Percentiles rank a stretch among this genome's conserved stretches.
Conservation (phyloP, 2,329 filamentous ascomycete species). For the Cladorrhinum sp. region DNA sequence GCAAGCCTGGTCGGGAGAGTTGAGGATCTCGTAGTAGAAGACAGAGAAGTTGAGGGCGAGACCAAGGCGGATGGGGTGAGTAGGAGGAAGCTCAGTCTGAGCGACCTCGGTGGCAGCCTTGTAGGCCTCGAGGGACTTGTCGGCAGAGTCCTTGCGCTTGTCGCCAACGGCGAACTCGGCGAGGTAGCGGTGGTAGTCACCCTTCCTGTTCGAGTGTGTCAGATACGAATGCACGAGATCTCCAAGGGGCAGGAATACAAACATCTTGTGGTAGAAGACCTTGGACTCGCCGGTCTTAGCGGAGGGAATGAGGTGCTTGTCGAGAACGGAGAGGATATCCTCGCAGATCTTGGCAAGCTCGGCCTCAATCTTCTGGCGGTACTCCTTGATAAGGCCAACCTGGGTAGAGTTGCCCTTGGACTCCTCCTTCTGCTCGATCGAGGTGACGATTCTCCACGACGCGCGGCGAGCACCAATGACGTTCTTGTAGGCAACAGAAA, state of each 20-base stretch:
- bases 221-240: slow-evolving; percentile 7
- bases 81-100: slow-evolving; percentile 94
- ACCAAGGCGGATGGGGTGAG: slow-evolving; percentile 96
- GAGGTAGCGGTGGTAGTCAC: slow-evolving; percentile 93
- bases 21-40: slow-evolving; percentile 99
- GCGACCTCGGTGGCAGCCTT: slow-evolving; percentile 99
- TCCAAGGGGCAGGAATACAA: slow-evolving; percentile 39
- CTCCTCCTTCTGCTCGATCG: slow-evolving; percentile 99
- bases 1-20: slow-evolving; percentile 96
- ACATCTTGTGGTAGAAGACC: slow-evolving; percentile 99
- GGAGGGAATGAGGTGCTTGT: slow-evolving; percentile 90
- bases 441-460: slow-evolving; percentile 97
- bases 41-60: slow-evolving; percentile 99
- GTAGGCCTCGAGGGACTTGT: slow-evolving; percentile 90
- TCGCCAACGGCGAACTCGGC: slow-evolving; percentile 91
- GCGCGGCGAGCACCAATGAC: slow-evolving; percentile 95
- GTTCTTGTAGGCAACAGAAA: slow-evolving; percentile 99
- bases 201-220: slow-evolving; percentile 64
- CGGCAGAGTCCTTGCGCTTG: slow-evolving; percentile 86
- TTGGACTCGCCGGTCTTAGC: slow-evolving; percentile 97
- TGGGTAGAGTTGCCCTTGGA: slow-evolving; percentile 97
- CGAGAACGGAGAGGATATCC: slow-evolving; percentile 93
- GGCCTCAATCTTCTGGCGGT: slow-evolving; percentile 96
- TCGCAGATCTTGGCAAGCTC: slow-evolving; percentile 98
- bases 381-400: slow-evolving; percentile 88